Conservation (phyloP, 441 rosid genomes). For the Eruca vesicaria region DNA sequence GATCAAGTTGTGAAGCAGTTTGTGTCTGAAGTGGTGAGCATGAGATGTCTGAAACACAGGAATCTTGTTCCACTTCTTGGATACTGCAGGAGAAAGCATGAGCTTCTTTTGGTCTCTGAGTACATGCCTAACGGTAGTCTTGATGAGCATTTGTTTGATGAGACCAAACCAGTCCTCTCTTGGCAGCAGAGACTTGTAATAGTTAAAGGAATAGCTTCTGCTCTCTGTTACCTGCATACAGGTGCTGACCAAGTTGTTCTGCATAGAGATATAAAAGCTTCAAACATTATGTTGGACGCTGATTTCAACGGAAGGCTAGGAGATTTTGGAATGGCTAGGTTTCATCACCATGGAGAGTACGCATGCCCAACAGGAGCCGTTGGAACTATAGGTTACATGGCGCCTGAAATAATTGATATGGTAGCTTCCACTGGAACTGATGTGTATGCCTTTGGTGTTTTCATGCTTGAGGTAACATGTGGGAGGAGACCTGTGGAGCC, state of each 20-base stretch:
- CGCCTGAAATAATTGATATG: not conserved
- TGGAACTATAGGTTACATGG: not conserved
- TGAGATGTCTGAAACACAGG: too few species aligned
- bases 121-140: slow-evolving; percentile 23
- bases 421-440: not conserved
- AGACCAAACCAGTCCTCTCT: slow-evolving; percentile 3
- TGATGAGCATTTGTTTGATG: slow-evolving; percentile 11
- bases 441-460: not conserved
- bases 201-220: slow-evolving; percentile 49
- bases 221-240: slow-evolving; percentile 57
- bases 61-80: slow-evolving; percentile 22
- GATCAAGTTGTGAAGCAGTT: not conserved
- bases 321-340: not conserved
- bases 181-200: slow-evolving; percentile 11
- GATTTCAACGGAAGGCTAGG: slow-evolving; percentile 25
- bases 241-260: slow-evolving; percentile 56
- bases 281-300: too few species aligned
- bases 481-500: not conserved
- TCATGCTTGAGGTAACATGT: not conserved
- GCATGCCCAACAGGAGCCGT: not conserved
- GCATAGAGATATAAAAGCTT: slow-evolving; percentile 59
- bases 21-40: not conserved
- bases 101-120: slow-evolving; percentile 19
- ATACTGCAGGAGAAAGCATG: slow-evolving; percentile 11
- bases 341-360: not conserved